A percentile compares a stretch with the other conserved stretches of the same genome.
These are phyloP conservation scores for Aspergillus affinis DNA, from an alignment of 495 filamentous ascomycete genomes.

Conservation along the genomic window DNA sequence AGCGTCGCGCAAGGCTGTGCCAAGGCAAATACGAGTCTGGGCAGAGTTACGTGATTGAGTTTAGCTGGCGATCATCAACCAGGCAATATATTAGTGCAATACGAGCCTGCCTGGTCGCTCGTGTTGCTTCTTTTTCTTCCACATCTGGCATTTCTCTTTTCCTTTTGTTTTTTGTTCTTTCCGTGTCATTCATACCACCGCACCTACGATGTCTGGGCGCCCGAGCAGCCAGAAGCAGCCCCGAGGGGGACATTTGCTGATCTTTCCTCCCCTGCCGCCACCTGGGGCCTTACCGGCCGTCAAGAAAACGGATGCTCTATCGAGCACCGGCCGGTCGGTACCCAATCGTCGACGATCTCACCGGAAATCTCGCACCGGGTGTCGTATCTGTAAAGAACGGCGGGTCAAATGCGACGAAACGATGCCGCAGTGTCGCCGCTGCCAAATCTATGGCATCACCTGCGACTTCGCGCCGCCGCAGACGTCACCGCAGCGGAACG, in stretches of 20 bases:
- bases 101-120: background rate
- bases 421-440: background rate
- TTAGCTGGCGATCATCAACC: background rate
- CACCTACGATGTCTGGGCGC: background rate
- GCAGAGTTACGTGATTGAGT: background rate
- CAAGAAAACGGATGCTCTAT: background rate
- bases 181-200: background rate
- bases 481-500: background rate
- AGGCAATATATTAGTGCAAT: background rate
- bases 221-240: background rate
- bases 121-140: background rate
- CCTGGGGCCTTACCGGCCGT: background rate
- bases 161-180: background rate
- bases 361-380: background rate
- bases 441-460: background rate
- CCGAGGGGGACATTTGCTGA: background rate
- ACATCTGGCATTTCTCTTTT: too few relatives aligned
- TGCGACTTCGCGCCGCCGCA: background rate
- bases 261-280: background rate
- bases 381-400: background rate
- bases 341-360: background rate
- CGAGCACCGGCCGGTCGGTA: background rate
- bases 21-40: background rate
- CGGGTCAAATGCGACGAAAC: conserved; percentile 2
- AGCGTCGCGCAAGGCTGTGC: background rate